Base-by-base conservation (phyloP, 116 monocot species). In the Dioscorea cayenensis region DNA sequence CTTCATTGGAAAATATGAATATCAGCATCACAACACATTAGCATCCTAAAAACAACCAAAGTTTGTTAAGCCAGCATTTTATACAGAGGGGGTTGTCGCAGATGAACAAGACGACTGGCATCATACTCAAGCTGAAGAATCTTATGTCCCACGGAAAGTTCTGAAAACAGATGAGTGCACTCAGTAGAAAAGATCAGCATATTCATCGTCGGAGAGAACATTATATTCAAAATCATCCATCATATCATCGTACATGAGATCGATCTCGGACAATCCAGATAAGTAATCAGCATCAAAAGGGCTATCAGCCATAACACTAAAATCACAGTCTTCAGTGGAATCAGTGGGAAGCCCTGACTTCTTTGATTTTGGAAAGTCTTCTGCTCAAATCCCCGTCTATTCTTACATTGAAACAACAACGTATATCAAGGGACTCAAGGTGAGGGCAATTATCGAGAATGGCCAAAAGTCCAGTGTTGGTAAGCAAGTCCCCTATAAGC, bases 401-500 rank as follows among this genome's bases (percentile, higher is more conserved):
- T 7, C 21, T 74, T 5, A 82, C 60, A 74, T 73, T 72, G 77
- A 36, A 68, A 55, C 81, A 81, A 19, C 36, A 37, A 6, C 72
- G 51, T n/a, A 77, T 64, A 20, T 82, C 82, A 14, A 82, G 82
- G 11, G 70, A 70, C 64, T 82, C 82, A 10, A 82, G 77, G 49
- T 66, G 65, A 16, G 36, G 72, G 36, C 82, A 82, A 7, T 51
- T 66, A 32, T 82, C 77, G 20, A 82, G 73, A 22, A 82, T 82
- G 28, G 77, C 77, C 50, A 25, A n/a, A 4, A 82, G 49, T 49
- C 73, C 82, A 29, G 51, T 23, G 23, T 82, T 66, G 32, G 64
- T 69, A 4, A 82, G 49, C 13, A 12, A 28, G 37, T 76, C 76
- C n/a, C 49, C 76, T 29, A 76, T 16, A 22, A 80, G 71, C 51